phyloP scores from a whole-genome alignment of 2,329 filamentous ascomycete species.

The Thelonectria blattea region DNA sequence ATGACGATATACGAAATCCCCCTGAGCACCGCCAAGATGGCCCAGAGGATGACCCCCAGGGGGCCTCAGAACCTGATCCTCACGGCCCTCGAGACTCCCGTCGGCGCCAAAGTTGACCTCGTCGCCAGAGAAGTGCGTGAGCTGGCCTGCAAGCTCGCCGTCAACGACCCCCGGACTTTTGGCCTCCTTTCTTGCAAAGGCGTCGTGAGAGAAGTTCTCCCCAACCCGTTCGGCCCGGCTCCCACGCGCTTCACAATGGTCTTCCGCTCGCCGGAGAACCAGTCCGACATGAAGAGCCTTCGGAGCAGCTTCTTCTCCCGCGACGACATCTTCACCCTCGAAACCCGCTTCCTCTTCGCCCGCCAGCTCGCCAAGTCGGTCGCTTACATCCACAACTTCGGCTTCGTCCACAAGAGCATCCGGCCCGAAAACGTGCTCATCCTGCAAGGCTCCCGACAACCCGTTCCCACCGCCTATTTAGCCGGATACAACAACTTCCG shows the following conservation, averaged over 20 bases:
- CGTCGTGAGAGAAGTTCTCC: neutral
- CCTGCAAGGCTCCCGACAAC: neutral
- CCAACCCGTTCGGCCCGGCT: constrained; percentile 1
- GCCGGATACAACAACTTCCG: constrained; percentile 14
- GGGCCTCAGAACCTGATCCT: neutral
- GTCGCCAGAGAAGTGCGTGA: constrained; percentile 13
- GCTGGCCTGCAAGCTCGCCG: constrained; percentile 9
- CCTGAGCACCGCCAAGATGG: no score
- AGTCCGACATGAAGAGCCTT: constrained; percentile 7
- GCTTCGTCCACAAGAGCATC: constrained; percentile 18
- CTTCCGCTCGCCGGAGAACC: constrained; percentile 10
- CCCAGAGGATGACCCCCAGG: no score
- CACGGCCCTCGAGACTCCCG: neutral
- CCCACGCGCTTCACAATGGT: constrained; percentile 6
- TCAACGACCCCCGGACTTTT: constrained; percentile 8
- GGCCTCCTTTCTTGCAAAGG: constrained; percentile 14
- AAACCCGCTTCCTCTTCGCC: constrained; percentile 6
- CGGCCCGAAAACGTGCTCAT: constrained; percentile 16
- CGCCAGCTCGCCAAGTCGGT: constrained; percentile 18
- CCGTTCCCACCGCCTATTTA: neutral
- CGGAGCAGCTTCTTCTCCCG: neutral
- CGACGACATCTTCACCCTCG: neutral
- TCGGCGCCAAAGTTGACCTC: neutral
- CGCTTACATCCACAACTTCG: constrained; percentile 16
- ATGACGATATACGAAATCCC: no score